A percentile compares a stretch with the other conserved stretches of the same genome.
phyloP scores from a whole-genome alignment of 73 alveolate genomes.

The Tetrahymena thermophila region DNA sequence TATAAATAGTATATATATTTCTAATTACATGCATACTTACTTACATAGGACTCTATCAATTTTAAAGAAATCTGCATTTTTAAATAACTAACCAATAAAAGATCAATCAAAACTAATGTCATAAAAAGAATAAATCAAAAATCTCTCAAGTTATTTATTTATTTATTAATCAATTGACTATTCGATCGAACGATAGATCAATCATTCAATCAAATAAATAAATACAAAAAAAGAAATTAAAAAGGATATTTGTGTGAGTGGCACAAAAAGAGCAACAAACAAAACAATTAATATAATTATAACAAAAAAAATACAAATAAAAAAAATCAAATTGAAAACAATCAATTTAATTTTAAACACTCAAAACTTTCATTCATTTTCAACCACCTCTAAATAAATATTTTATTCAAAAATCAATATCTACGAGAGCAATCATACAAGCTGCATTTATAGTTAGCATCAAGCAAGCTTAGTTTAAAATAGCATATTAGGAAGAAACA shows the following conservation, averaged over 20 bases:
- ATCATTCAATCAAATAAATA: too few species aligned
- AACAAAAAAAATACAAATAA: neutral
- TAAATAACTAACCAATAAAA: too few species aligned
- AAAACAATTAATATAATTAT: neutral
- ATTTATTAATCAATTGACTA: too few species aligned
- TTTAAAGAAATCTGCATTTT: neutral
- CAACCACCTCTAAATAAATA: neutral
- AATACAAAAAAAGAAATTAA: too few species aligned
- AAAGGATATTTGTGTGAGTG: neutral
- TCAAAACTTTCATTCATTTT: neutral
- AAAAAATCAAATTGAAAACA: too few species aligned
- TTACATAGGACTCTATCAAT: neutral
- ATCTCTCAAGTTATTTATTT: neutral
- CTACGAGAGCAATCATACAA: neutral
- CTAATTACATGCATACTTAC: neutral
- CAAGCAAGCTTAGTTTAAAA: neutral
- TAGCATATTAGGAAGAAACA: neutral
- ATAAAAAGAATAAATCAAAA: neutral
- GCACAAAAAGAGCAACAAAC: neutral
- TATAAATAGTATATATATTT: neutral
- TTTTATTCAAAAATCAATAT: neutral
- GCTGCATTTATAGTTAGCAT: neutral
- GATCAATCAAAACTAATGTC: neutral
- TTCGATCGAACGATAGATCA: too few species aligned
- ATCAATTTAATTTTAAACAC: neutral